Conservation (phyloP, 169 alveolate species). For the Cryptosporidium viatorum region DNA sequence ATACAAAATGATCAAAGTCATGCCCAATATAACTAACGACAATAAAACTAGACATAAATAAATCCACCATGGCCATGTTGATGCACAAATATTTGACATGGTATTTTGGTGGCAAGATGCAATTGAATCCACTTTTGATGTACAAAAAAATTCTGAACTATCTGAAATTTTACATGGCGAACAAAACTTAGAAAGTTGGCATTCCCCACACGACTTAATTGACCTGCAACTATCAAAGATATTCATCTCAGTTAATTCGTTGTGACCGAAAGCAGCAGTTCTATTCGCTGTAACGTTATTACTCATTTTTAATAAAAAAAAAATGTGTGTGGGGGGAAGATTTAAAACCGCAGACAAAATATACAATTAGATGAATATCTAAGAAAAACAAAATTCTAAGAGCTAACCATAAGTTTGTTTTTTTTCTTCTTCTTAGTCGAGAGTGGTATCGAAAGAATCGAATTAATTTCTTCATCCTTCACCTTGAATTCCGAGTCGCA, state of each 20-base stretch:
- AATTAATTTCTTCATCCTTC: conserved; percentile 25
- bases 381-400: neutral
- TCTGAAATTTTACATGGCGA: conserved; percentile 28
- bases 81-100: conserved; percentile 41
- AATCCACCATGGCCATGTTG: conserved; percentile 74
- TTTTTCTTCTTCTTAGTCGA: conserved; percentile 50
- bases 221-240: conserved; percentile 11
- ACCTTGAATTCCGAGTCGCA: conserved; percentile 34
- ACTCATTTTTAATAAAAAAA: neutral
- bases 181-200: conserved; percentile 61
- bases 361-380: neutral
- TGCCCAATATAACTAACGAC: conserved; percentile 33
- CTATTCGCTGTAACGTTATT: neutral
- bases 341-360: neutral
- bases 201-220: conserved; percentile 50
- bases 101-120: conserved; percentile 38
- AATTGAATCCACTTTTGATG: conserved; percentile 60
- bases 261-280: neutral
- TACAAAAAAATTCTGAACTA: conserved; percentile 31
- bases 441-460: conserved; percentile 26
- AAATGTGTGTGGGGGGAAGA: neutral
- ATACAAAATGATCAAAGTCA: conserved; percentile 11
- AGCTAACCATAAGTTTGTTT: conserved; percentile 1
- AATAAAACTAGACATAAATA: conserved; percentile 31
- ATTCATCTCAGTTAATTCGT: conserved; percentile 19